A percentile compares a stretch with the other conserved stretches of the same genome.
Conservation (phyloP, 2,329 filamentous ascomycete species). For the Xylaria sp. region DNA sequence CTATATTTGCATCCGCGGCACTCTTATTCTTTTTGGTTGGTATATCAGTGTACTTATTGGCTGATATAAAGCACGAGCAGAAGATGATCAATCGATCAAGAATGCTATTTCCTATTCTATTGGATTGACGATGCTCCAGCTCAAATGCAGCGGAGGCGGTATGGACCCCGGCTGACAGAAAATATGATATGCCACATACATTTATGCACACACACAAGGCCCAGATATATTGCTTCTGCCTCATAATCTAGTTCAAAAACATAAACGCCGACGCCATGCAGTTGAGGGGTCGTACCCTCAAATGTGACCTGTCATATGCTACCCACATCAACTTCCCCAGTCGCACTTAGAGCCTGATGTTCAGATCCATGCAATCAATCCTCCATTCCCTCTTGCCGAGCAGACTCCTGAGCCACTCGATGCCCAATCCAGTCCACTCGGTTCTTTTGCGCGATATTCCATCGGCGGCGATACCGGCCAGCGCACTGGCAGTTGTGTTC, state of each 20-base stretch:
- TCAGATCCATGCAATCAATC: slow-evolving; percentile 89
- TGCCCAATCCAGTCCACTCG: slow-evolving; percentile 80
- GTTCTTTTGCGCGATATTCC: slow-evolving; percentile 65
- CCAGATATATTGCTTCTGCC: slow-evolving; percentile 25
- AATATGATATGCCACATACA: slow-evolving; percentile 17
- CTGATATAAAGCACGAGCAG: background rate
- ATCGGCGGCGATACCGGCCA: slow-evolving; percentile 75
- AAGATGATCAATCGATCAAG: background rate
- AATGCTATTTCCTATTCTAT: background rate
- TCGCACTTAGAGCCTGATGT: slow-evolving; percentile 74
- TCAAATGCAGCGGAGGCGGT: background rate
- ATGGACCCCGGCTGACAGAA: background rate
- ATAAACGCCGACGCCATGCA: slow-evolving; percentile 46
- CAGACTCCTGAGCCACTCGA: slow-evolving; percentile 87
- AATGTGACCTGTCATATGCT: slow-evolving; percentile 27
- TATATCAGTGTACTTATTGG: too few species aligned
- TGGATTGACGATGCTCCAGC: background rate
- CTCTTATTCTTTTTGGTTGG: too few species aligned
- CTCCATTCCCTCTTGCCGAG: slow-evolving; percentile 88
- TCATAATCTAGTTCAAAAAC: slow-evolving; percentile 36
- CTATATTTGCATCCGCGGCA: too few species aligned
- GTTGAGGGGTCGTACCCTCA: slow-evolving; percentile 18
- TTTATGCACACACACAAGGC: slow-evolving; percentile 13
- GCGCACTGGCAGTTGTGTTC: slow-evolving; percentile 75
- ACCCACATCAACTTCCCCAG: background rate